These are phyloP conservation scores for Pseudocohnilembus persalinus DNA, from an alignment of 169 alveolate species.

Conservation along the genomic window DNA sequence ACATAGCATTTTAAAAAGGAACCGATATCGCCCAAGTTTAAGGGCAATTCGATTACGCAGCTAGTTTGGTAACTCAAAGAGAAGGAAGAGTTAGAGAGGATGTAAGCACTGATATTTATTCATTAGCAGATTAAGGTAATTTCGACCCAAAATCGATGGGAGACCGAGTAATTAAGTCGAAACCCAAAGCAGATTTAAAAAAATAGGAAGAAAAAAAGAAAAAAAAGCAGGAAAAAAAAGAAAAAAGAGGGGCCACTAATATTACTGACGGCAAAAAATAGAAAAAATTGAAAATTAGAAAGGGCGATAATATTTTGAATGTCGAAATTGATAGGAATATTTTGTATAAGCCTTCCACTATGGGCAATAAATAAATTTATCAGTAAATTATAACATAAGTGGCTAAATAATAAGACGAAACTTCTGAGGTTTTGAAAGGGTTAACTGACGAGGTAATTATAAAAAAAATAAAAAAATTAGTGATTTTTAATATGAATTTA, in stretches of 20 bases:
- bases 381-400: conserved; percentile 87
- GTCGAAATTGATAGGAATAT: conserved; percentile 82
- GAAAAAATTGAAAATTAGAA: conserved; percentile 53
- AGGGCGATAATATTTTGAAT: conserved; percentile 85
- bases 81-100: neutral
- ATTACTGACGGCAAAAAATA: neutral
- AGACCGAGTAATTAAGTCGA: neutral
- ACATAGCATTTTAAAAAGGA: neutral
- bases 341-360: conserved; percentile 91
- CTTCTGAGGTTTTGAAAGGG: conserved; percentile 89
- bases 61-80: neutral
- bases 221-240: neutral
- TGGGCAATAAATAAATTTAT: conserved; percentile 88
- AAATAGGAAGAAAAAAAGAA: neutral
- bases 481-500: conserved; percentile 43
- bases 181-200: neutral
- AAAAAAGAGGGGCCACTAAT: neutral
- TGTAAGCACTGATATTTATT: neutral
- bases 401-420: conserved; percentile 90
- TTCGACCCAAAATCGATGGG: neutral
- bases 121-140: neutral
- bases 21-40: neutral
- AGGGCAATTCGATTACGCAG: neutral
- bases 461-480: conserved; percentile 79
- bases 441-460: conserved; percentile 94